Conservation (phyloP, 768 basidiomycete species). For the Lactarius pseudohatsudake region DNA sequence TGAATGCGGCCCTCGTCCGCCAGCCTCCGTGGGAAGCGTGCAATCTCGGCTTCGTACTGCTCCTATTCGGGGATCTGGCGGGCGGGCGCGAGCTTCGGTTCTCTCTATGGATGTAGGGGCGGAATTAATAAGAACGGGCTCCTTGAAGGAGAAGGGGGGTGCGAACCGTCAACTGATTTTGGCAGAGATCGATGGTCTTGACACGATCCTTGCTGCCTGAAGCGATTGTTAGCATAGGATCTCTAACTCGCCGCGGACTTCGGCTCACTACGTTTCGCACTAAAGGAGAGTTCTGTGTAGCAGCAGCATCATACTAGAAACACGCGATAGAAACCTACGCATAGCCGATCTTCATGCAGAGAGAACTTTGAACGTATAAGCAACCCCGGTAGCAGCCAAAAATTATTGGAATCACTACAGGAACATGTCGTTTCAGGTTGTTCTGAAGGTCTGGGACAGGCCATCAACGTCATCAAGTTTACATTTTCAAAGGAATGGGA, state of each 20-base stretch:
- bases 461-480: background rate
- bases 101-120: slow-evolving; percentile 61
- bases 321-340: slow-evolving; percentile 54
- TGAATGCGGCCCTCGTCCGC: slow-evolving; percentile 65
- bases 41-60: slow-evolving; percentile 87
- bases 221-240: background rate
- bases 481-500: background rate
- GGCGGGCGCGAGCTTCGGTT: slow-evolving; percentile 90
- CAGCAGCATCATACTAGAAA: background rate
- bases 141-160: background rate
- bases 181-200: slow-evolving; percentile 93
- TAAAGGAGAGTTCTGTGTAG: slow-evolving; percentile 32
- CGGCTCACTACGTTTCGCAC: slow-evolving; percentile 97
- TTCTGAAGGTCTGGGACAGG: slow-evolving; percentile 79
- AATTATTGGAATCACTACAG: slow-evolving; percentile 58
- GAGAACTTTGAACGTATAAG: slow-evolving; percentile 57
- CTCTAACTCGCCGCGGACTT: slow-evolving; percentile 4
- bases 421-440: slow-evolving; percentile 87
- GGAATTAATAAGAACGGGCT: background rate
- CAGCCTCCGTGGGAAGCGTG: slow-evolving; percentile 70
- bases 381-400: slow-evolving; percentile 8
- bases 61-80: slow-evolving; percentile 98
- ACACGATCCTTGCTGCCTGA: slow-evolving; percentile 80
- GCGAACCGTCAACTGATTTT: slow-evolving; percentile 89
- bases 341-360: slow-evolving; percentile 90